phyloP scores from a whole-genome alignment of 2,329 filamentous ascomycete genomes.

The Pyrenochaeta sp. region DNA sequence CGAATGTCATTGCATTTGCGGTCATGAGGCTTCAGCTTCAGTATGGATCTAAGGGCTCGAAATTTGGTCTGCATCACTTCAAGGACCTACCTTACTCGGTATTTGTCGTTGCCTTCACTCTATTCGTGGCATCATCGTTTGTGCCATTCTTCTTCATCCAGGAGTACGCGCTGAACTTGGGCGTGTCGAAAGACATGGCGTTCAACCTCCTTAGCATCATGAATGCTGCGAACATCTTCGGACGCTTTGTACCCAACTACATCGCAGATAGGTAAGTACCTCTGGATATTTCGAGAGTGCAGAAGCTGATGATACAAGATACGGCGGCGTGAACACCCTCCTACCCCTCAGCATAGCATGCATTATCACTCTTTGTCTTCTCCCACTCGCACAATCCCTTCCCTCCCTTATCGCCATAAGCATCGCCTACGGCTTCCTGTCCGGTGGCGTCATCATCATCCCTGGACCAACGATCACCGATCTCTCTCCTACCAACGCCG shows the following conservation, averaged over 20 bases:
- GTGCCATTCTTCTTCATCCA: conserved; percentile 34
- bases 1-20: conserved; percentile 17
- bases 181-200: conserved; percentile 55
- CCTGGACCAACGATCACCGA: conserved; percentile 52
- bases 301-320: conserved; percentile 2
- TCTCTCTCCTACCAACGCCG: conserved; percentile 45
- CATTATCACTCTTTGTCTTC: conserved; percentile 38
- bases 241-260: conserved; percentile 53
- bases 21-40: conserved; percentile 26
- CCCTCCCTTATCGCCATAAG: conserved; percentile 45
- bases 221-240: conserved; percentile 63
- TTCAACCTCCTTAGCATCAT: conserved; percentile 73
- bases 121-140: conserved; percentile 23
- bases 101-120: conserved; percentile 24
- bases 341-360: conserved; percentile 42
- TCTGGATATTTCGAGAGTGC: neutral
- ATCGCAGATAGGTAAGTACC: conserved; percentile 45
- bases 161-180: conserved; percentile 26
- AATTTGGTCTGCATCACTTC: conserved; percentile 21
- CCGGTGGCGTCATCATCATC: conserved; percentile 52
- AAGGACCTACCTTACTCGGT: conserved; percentile 27
- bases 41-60: conserved; percentile 20
- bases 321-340: conserved; percentile 50
- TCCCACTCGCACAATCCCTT: conserved; percentile 42
- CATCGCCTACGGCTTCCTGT: conserved; percentile 53